Evolutionary conservation across 495 filamentous ascomycete genomes (phyloP).

Genomic region (Talaromyces liani): DNA sequence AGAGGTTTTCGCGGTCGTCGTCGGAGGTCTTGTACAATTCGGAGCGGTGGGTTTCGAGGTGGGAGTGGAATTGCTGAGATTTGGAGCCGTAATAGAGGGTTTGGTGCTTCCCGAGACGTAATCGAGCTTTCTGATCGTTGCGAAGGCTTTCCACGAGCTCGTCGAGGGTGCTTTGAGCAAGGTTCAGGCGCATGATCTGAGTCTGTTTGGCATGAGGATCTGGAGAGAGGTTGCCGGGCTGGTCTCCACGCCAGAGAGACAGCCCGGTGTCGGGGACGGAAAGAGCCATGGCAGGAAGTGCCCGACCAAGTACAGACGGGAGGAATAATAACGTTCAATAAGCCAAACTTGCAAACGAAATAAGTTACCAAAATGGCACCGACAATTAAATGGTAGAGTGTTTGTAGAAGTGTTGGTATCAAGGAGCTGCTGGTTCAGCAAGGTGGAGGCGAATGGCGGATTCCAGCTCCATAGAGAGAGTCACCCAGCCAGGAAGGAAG

Average conservation of each 20-base stretch:
- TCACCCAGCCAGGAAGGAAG: slow-evolving; percentile 13
- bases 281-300: slow-evolving; percentile 30
- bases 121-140: slow-evolving; percentile 50
- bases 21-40: slow-evolving; percentile 41
- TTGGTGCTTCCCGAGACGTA: slow-evolving; percentile 39
- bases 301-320: slow-evolving; percentile 6
- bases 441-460: slow-evolving; percentile 23
- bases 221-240: slow-evolving; percentile 18
- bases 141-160: slow-evolving; percentile 63
- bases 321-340: slow-evolving; percentile 1
- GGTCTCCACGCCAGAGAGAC: slow-evolving; percentile 37
- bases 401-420: slow-evolving; percentile 10
- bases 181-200: slow-evolving; percentile 57
- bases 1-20: slow-evolving; percentile 35
- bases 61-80: slow-evolving; percentile 41
- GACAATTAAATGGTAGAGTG: not conserved
- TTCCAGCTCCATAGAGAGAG: slow-evolving; percentile 36
- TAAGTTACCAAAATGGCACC: not conserved
- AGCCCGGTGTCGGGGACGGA: slow-evolving; percentile 40
- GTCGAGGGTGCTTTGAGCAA: slow-evolving; percentile 59
- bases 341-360: not conserved
- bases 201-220: slow-evolving; percentile 22
- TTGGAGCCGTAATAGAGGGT: slow-evolving; percentile 47
- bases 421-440: slow-evolving; percentile 11
- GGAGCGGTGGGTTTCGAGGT: slow-evolving; percentile 38